Percentiles rank a stretch among this genome's conserved stretches.
Evolutionary conservation across 2,329 filamentous ascomycete genomes (phyloP).

Genomic region (Fusarium sp.): DNA sequence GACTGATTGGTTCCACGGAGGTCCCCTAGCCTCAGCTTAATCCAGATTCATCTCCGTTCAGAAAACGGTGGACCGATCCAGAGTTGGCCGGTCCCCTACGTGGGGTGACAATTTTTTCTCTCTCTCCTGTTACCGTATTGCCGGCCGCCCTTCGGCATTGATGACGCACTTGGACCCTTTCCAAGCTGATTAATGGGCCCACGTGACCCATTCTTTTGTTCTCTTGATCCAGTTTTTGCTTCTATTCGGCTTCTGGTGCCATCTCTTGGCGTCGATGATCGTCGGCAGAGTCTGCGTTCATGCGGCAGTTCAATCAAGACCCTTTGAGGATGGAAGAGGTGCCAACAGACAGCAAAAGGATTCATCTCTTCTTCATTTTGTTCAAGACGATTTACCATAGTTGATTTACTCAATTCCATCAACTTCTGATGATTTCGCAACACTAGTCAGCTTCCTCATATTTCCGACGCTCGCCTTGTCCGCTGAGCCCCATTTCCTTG

Average conservation of each 20-base stretch:
- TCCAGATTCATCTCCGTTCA: constrained; percentile 36
- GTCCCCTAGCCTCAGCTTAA: constrained; percentile 9
- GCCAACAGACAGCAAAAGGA: not conserved
- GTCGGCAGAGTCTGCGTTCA: constrained; percentile 8
- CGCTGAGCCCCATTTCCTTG: constrained; percentile 18
- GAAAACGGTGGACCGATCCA: constrained; percentile 32
- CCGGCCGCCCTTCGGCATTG: constrained; percentile 20
- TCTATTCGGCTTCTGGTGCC: constrained; percentile 21
- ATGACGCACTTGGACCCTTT: constrained; percentile 33
- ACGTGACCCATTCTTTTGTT: constrained; percentile 20
- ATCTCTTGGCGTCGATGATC: constrained; percentile 36
- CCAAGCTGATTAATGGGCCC: constrained; percentile 6
- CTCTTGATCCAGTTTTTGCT: constrained; percentile 31
- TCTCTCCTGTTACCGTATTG: constrained; percentile 16
- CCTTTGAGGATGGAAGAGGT: not conserved
- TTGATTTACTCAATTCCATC: not conserved
- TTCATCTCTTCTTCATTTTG: not conserved
- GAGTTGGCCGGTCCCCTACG: not conserved
- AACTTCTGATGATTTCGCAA: not conserved
- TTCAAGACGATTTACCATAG: accelerated
- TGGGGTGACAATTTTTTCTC: constrained; percentile 19
- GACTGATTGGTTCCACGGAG: constrained; percentile 11
- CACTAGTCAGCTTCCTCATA: constrained; percentile 27
- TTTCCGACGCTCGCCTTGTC: constrained; percentile 28
- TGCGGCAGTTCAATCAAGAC: not conserved